Percentiles rank a stretch among this genome's conserved stretches.
phyloP scores from a whole-genome alignment of 495 filamentous ascomycete species.

The Hyaloscypha variabilis region DNA sequence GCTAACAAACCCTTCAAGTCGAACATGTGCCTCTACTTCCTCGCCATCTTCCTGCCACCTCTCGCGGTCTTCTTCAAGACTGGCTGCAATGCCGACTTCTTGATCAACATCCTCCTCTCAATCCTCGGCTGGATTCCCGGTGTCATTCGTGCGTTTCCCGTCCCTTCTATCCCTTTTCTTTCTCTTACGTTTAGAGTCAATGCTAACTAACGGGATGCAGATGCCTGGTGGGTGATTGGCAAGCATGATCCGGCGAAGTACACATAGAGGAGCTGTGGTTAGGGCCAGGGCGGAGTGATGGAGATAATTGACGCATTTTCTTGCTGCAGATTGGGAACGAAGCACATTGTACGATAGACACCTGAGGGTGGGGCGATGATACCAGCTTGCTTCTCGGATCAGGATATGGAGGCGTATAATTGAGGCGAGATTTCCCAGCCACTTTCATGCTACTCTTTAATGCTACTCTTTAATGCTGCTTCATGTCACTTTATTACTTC shows the following conservation, averaged over 20 bases:
- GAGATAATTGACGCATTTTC: too few species aligned
- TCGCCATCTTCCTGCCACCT: slow-evolving; percentile 33
- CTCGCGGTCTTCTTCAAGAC: slow-evolving; percentile 33
- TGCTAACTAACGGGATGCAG: slow-evolving; percentile 3
- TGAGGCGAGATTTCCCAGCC: too few species aligned
- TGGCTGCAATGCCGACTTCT: slow-evolving; percentile 32
- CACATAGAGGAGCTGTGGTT: neutral
- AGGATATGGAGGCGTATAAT: too few species aligned
- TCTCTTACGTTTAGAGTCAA: neutral
- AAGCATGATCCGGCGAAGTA: slow-evolving; percentile 23
- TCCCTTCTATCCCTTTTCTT: neutral
- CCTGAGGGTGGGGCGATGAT: too few species aligned
- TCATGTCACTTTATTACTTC: too few species aligned
- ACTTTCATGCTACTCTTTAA: too few species aligned
- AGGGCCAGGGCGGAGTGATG: too few species aligned
- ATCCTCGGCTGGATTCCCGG: slow-evolving; percentile 36
- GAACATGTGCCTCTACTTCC: slow-evolving; percentile 31
- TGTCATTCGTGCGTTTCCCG: slow-evolving; percentile 26
- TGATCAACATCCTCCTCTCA: slow-evolving; percentile 33
- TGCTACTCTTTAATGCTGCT: too few species aligned
- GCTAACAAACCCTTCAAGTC: slow-evolving; percentile 17
- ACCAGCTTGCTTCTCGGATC: too few species aligned
- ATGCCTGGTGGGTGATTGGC: slow-evolving; percentile 30
- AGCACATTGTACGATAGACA: too few species aligned
- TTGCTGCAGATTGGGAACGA: too few species aligned